Conservation (phyloP, 345 rosid genomes). For the Isatis tinctoria region DNA sequence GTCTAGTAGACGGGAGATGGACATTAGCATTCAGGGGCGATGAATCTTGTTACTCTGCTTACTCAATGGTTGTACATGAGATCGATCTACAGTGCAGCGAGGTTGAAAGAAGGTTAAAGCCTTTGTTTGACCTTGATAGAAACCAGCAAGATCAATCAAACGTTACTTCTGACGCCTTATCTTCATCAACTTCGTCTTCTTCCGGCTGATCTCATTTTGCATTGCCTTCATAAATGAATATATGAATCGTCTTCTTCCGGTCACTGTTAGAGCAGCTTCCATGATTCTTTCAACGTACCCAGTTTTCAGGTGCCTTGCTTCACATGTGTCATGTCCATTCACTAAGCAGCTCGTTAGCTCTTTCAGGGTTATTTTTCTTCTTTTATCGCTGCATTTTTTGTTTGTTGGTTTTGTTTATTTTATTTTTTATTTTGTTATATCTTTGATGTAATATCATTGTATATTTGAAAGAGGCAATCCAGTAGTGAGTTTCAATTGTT, state of each 20-base stretch:
- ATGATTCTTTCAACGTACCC: slow-evolving; percentile 44
- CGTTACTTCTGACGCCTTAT: not conserved
- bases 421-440: not conserved
- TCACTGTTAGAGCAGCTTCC: slow-evolving; percentile 46
- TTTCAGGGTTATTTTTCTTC: not conserved
- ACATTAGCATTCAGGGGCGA: slow-evolving; percentile 83
- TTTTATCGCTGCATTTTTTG: slow-evolving; percentile 6
- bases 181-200: slow-evolving; percentile 22
- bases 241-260: slow-evolving; percentile 22
- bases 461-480: slow-evolving; percentile 39
- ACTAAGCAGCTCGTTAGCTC: slow-evolving; percentile 23
- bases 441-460: slow-evolving; percentile 47
- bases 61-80: slow-evolving; percentile 65
- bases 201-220: slow-evolving; percentile 6
- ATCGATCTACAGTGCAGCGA: slow-evolving; percentile 56
- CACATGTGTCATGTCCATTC: slow-evolving; percentile 26
- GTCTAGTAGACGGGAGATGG: slow-evolving; percentile 94
- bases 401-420: slow-evolving; percentile 5
- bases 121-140: slow-evolving; percentile 56
- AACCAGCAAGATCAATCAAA: slow-evolving; percentile 29
- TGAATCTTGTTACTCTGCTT: slow-evolving; percentile 67
- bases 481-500: not conserved
- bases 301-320: slow-evolving; percentile 24
- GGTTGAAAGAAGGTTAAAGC: slow-evolving; percentile 70
- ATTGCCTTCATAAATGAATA: slow-evolving; percentile 24